Evolutionary conservation across 2,329 filamentous ascomycete genomes (phyloP).

Genomic region (Pochonia chlamydosporia): DNA sequence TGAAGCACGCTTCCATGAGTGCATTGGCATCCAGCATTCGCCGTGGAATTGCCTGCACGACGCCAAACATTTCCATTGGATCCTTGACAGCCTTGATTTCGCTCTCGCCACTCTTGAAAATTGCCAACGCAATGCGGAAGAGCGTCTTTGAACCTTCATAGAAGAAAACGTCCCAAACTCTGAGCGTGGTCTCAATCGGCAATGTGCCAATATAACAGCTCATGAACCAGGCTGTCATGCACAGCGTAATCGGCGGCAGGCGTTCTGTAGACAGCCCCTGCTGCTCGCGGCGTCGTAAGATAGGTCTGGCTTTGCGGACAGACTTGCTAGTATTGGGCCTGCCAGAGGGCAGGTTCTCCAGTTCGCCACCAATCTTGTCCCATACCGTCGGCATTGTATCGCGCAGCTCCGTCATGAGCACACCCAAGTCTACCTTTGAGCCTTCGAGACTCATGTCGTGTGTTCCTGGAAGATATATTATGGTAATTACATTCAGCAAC

Average conservation of each 20-base stretch:
- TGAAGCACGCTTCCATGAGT: slow-evolving; percentile 78
- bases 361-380: slow-evolving; percentile 78
- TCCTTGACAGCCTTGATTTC: slow-evolving; percentile 76
- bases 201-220: slow-evolving; percentile 90
- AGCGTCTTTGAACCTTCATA: slow-evolving; percentile 93
- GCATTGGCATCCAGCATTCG: slow-evolving; percentile 75
- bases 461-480: slow-evolving; percentile 81
- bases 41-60: slow-evolving; percentile 82
- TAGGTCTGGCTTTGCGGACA: slow-evolving; percentile 31
- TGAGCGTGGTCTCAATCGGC: slow-evolving; percentile 83
- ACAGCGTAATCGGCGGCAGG: slow-evolving; percentile 84
- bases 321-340: slow-evolving; percentile 30
- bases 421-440: slow-evolving; percentile 88
- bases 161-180: slow-evolving; percentile 94
- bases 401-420: slow-evolving; percentile 81
- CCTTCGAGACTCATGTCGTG: slow-evolving; percentile 88
- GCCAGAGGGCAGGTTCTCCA: slow-evolving; percentile 45
- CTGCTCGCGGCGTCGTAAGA: slow-evolving; percentile 32
- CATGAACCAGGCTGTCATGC: slow-evolving; percentile 97
- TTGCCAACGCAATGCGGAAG: slow-evolving; percentile 83
- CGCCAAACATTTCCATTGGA: slow-evolving; percentile 92
- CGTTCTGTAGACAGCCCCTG: slow-evolving; percentile 41
- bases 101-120: slow-evolving; percentile 82
- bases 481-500: slow-evolving; percentile 87
- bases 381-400: slow-evolving; percentile 80